Percentiles rank a stretch among this genome's conserved stretches.
Conservation (phyloP, 2,329 filamentous ascomycete species). For the Stagonosporopsis cucurbitacearum region DNA sequence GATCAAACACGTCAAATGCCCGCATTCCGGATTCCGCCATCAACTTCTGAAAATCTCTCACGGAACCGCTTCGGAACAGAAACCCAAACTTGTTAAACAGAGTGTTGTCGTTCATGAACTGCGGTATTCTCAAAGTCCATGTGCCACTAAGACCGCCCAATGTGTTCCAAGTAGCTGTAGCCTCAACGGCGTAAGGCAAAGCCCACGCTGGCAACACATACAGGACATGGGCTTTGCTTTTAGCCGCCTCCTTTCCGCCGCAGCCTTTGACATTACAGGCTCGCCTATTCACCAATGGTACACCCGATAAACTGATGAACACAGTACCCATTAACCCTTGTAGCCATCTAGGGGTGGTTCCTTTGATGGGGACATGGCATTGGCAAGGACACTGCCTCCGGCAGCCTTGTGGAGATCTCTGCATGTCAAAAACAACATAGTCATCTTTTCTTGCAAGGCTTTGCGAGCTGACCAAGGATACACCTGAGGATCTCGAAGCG, state of each 20-base stretch:
- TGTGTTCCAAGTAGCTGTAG: not conserved
- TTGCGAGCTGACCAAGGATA: not conserved
- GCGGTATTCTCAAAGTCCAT: slow-evolving; percentile 1
- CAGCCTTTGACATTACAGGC: slow-evolving; percentile 1
- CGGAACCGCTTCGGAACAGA: not conserved
- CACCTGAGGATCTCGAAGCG: not conserved
- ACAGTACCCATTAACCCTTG: not conserved
- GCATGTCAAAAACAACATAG: not conserved
- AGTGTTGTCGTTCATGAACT: not conserved
- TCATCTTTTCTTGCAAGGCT: not conserved
- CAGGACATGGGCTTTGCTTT: not conserved
- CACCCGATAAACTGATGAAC: not conserved
- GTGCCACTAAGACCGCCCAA: not conserved
- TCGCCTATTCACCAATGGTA: not conserved
- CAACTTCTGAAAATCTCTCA: not conserved
- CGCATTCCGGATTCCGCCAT: not conserved
- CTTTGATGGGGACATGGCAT: not conserved
- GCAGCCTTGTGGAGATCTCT: not conserved
- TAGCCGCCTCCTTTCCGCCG: not conserved
- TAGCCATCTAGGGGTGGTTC: not conserved
- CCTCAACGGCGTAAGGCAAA: not conserved
- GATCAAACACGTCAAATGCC: not conserved
- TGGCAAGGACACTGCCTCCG: not conserved
- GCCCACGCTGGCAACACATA: not conserved
- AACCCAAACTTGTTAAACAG: not conserved